These are phyloP conservation scores for Akebia trifoliata DNA, from an alignment of 164 flowering plant species.

Conservation along the genomic window DNA sequence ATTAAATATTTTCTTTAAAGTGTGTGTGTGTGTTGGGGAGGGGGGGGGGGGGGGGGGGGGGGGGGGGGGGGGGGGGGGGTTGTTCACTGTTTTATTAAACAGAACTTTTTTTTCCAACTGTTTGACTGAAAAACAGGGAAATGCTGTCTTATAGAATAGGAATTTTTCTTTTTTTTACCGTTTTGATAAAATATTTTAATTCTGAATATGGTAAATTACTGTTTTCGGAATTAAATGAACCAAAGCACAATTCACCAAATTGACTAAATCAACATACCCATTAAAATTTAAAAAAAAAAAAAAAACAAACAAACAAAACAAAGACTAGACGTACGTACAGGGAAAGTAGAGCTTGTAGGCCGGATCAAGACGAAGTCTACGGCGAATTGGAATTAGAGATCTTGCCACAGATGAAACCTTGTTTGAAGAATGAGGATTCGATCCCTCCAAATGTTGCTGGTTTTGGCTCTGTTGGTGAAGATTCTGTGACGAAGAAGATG, in stretches of 20 bases:
- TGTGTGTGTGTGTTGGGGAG: too few relatives aligned
- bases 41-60: too few relatives aligned
- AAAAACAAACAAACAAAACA: constrained; percentile 12
- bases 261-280: not conserved
- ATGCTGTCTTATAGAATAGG: too few relatives aligned
- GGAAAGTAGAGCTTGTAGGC: constrained; percentile 82
- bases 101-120: too few relatives aligned
- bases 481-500: too few relatives aligned
- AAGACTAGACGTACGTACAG: constrained; percentile 40
- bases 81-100: too few relatives aligned
- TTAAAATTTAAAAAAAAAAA: not conserved
- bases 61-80: too few relatives aligned
- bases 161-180: too few relatives aligned
- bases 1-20: too few relatives aligned
- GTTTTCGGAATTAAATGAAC: not conserved
- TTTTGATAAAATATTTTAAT: not conserved
- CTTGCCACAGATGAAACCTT: constrained; percentile 79
- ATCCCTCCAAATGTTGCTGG: constrained; percentile 12
- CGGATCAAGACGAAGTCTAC: constrained; percentile 86
- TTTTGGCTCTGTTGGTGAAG: constrained; percentile 6
- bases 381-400: constrained; percentile 67
- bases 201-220: too few relatives aligned
- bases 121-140: too few relatives aligned
- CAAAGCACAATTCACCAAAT: not conserved
- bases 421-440: constrained; percentile 18